A percentile compares a stretch with the other conserved stretches of the same genome.
Evolutionary conservation across 129 eudicot genomes (phyloP).

Genomic region (Helianthus tuberosus): DNA sequence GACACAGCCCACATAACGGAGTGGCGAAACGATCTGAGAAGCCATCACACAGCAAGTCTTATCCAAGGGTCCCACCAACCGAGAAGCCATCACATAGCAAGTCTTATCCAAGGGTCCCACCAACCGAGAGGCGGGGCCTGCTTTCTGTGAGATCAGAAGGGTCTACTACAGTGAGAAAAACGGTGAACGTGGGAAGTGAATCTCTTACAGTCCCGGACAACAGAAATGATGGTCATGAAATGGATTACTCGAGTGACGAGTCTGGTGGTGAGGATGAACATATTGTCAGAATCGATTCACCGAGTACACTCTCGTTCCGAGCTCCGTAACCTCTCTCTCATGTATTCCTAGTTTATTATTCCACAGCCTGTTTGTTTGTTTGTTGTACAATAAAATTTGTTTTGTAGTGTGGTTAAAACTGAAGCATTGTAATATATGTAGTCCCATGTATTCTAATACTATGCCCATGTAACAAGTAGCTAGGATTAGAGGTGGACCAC

Average conservation of each 20-base stretch:
- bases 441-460: not conserved
- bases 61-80: slow-evolving; percentile 53
- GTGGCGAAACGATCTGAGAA: slow-evolving; percentile 36
- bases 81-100: slow-evolving; percentile 40
- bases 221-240: slow-evolving; percentile 23
- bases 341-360: not conserved
- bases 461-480: too few relatives aligned
- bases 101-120: slow-evolving; percentile 62
- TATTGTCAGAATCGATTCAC: slow-evolving; percentile 80
- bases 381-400: not conserved
- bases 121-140: slow-evolving; percentile 40
- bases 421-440: not conserved
- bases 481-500: too few relatives aligned
- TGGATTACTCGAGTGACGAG: slow-evolving; percentile 76
- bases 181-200: slow-evolving; percentile 20
- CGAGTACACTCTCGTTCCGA: slow-evolving; percentile 75
- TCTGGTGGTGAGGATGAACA: slow-evolving; percentile 87
- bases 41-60: slow-evolving; percentile 58
- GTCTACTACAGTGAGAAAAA: slow-evolving; percentile 50
- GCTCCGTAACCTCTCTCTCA: slow-evolving; percentile 33
- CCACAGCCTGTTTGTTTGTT: not conserved
- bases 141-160: slow-evolving; percentile 81
- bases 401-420: not conserved
- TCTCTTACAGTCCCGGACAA: not conserved
- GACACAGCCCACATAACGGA: slow-evolving; percentile 15